These are phyloP conservation scores for Diaporthe longicolla DNA, from an alignment of 2,329 filamentous ascomycete genomes.

Conservation along the genomic window DNA sequence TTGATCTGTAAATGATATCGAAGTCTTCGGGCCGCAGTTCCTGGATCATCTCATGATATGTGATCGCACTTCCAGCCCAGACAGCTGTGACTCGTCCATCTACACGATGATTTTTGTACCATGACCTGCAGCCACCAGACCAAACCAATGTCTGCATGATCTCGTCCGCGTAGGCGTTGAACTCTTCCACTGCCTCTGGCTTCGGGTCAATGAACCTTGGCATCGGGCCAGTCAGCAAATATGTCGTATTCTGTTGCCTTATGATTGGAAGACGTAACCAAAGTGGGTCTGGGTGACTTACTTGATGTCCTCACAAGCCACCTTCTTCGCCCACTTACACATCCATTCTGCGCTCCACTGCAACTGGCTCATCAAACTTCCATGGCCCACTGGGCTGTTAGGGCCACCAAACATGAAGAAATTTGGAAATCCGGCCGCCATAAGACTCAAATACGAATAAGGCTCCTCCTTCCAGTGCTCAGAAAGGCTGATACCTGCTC, in stretches of 20 bases:
- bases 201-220: conserved; percentile 34
- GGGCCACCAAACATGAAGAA: conserved; percentile 56
- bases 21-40: conserved; percentile 38
- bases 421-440: conserved; percentile 75
- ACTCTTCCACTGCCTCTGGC: conserved; percentile 35
- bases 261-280: too few species aligned
- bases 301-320: conserved; percentile 39
- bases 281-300: not conserved
- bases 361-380: conserved; percentile 20
- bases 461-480: conserved; percentile 71
- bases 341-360: conserved; percentile 36
- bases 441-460: conserved; percentile 75
- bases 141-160: conserved; percentile 39
- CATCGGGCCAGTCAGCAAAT: not conserved
- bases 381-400: conserved; percentile 31
- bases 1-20: conserved; percentile 31
- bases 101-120: conserved; percentile 38
- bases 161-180: conserved; percentile 34
- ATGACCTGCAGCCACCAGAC: conserved; percentile 34
- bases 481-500: conserved; percentile 63
- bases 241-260: not conserved
- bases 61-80: conserved; percentile 34
- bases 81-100: conserved; percentile 41
- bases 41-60: conserved; percentile 34
- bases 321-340: conserved; percentile 34